A percentile compares a stretch with the other conserved stretches of the same genome.
These are phyloP conservation scores for Fusarium incarnatum DNA, from an alignment of 2,329 filamentous ascomycete genomes.

Conservation along the genomic window DNA sequence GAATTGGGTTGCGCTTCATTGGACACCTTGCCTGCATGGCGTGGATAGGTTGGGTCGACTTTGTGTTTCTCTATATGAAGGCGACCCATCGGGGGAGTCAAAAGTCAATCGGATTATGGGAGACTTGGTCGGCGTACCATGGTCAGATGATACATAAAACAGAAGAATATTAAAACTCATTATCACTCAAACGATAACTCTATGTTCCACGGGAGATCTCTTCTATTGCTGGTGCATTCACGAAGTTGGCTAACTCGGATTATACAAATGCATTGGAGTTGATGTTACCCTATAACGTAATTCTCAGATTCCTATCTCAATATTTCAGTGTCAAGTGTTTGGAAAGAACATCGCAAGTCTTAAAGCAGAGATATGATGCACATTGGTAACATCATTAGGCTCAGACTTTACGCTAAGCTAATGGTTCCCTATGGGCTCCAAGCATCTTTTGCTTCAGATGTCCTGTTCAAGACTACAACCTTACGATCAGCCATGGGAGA, in stretches of 20 bases:
- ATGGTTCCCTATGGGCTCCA: not conserved
- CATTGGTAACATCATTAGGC: not conserved
- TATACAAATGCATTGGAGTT: not conserved
- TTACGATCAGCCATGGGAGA: not conserved
- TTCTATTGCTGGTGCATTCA: not conserved
- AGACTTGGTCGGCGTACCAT: conserved; percentile 29
- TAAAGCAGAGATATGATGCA: not conserved
- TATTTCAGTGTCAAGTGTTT: not conserved
- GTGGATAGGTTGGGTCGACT: conserved; percentile 29
- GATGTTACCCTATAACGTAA: not conserved
- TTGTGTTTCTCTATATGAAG: conserved; percentile 21
- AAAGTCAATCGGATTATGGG: conserved; percentile 33
- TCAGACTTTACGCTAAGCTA: not conserved
- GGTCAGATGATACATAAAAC: conserved; percentile 26
- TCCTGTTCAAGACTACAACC: not conserved
- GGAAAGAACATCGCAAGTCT: not conserved
- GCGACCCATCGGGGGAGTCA: conserved; percentile 19
- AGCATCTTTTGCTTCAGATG: not conserved
- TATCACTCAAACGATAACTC: not conserved
- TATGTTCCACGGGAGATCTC: not conserved
- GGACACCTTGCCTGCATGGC: conserved; percentile 38
- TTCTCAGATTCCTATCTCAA: too few relatives aligned
- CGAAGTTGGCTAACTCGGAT: not conserved
- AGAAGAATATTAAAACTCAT: conserved; percentile 19
- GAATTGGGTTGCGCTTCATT: conserved; percentile 31